Evolutionary conservation across 306 rosid genomes (phyloP).

Genomic region (Mucuna pruriens): DNA sequence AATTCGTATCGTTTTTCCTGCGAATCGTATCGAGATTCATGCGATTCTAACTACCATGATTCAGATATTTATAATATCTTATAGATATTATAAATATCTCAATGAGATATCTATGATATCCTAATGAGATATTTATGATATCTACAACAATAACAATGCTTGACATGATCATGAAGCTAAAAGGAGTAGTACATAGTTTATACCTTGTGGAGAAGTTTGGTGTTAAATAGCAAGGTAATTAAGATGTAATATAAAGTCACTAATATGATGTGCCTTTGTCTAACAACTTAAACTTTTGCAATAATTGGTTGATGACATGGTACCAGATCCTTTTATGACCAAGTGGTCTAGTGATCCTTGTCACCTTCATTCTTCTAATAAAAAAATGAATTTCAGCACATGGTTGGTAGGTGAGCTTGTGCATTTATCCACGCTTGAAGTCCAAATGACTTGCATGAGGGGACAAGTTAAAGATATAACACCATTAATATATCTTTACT

Average conservation of each 20-base stretch:
- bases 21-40: too few species aligned
- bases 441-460: neutral
- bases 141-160: conserved; percentile 21
- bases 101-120: too few species aligned
- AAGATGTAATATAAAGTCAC: neutral
- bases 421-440: neutral
- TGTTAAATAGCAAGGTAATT: conserved; percentile 1
- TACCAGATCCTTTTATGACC: neutral
- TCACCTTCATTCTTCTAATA: neutral
- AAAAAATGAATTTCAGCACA: neutral
- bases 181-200: conserved; percentile 7
- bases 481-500: neutral
- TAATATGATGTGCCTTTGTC: neutral
- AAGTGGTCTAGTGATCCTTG: neutral
- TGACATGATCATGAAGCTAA: neutral
- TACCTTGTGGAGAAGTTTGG: conserved; percentile 10
- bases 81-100: too few species aligned
- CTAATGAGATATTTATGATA: too few species aligned
- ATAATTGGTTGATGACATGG: neutral
- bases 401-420: neutral
- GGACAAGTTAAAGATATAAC: neutral
- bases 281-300: neutral
- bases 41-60: too few species aligned
- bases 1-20: too few species aligned
- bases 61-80: too few species aligned